Conservation (phyloP, 345 rosid genomes). For the Durio zibethinus region DNA sequence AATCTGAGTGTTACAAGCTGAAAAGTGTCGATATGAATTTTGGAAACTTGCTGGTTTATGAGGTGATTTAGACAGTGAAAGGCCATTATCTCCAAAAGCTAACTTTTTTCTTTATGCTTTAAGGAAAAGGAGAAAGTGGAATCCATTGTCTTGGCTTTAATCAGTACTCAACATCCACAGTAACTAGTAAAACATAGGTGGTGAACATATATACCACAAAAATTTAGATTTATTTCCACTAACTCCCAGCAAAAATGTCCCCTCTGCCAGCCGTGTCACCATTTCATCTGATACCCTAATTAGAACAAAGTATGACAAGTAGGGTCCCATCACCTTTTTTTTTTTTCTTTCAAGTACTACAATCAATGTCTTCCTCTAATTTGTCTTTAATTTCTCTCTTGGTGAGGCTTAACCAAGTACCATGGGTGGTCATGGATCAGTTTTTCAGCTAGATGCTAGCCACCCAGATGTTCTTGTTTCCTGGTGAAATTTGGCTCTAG, state of each 20-base stretch:
- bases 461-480: no score
- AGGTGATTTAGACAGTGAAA: constrained; percentile 5
- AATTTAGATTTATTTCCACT: not conserved
- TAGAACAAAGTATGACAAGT: not conserved
- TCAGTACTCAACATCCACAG: constrained; percentile 9
- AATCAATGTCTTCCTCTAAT: not conserved
- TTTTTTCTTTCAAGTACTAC: not conserved
- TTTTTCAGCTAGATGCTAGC: not conserved
- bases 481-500: not conserved
- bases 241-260: not conserved
- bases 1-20: not conserved
- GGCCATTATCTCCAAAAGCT: constrained; percentile 19
- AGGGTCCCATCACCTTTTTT: not conserved
- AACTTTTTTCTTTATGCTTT: constrained; percentile 26
- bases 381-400: not conserved
- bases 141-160: constrained; percentile 22
- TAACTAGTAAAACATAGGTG: constrained; percentile 11
- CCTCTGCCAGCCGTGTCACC: not conserved
- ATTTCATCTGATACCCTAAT: not conserved
- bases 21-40: not conserved
- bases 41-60: not conserved
- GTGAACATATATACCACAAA: not conserved
- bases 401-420: not conserved
- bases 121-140: constrained; percentile 26
- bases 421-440: not conserved